Base-by-base conservation (phyloP, 1,284 basidiomycete genomes). In the Chiua sp. region DNA sequence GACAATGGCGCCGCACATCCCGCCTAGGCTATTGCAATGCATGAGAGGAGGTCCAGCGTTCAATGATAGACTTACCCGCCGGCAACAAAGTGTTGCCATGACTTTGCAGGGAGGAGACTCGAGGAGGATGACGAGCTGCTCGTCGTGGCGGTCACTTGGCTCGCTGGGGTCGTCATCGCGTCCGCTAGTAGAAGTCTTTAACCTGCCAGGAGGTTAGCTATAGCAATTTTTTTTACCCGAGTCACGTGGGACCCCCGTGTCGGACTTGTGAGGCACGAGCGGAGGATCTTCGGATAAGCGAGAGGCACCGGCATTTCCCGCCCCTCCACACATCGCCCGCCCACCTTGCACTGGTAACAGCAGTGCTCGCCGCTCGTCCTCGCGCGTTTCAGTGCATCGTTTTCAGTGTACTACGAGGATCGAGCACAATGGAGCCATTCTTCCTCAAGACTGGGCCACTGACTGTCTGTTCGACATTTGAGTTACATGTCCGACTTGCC, bases 1-100 rank as follows among this genome's bases (percentile, higher is more conserved):
- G 12, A 98, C 91, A 65, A 98, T 93, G 13, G 96, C 96, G 49
- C 97, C 98, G 71, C 94, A 94, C 96, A 99, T 98, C 28, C 97
- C 97, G 22, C 97, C 98, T 13, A 97, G 80, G 33, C 96, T 97
- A 22, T 48, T 20, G 13, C 20, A 28, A 4, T 61, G 42, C 44
- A 59, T 63, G 55, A 46, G 22, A 22, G 6, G 10, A 22, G 18
- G 39, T 32, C 12, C 10, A 50, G 37, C 54, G 22, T 28, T 26
- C 30, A 28, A 26, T 23, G 22, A 22, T 23, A 1, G n/a, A 80
- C 90, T 75, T 68, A 94, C 94, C 92, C 93, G 77, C 94, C 94
- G 47, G 91, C 93, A 18, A 92, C 80, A 63, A 94, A 90, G 70
- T 96, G 93, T 62, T 87, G 87, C 89, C 89, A 93, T 80, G 91